Conservation (phyloP, 768 basidiomycete species). For the Myochromella boudieri region DNA sequence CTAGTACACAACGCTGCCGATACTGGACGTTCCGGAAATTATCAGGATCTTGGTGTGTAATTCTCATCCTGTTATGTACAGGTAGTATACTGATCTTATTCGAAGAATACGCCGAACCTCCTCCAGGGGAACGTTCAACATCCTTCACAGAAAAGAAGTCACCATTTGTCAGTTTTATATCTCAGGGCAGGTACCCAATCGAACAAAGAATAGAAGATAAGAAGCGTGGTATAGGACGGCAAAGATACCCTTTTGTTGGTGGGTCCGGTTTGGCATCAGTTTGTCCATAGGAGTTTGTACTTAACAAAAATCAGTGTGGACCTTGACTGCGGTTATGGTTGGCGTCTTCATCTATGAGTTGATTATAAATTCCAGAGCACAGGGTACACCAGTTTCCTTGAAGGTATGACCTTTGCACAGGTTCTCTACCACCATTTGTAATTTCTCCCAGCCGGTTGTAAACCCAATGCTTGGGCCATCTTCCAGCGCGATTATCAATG, state of each 20-base stretch:
- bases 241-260: constrained; percentile 80
- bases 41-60: constrained; percentile 58
- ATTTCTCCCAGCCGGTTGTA: constrained; percentile 59
- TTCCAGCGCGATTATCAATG: constrained; percentile 75
- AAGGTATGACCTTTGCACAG: constrained; percentile 48
- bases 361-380: constrained; percentile 67
- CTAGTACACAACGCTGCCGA: constrained; percentile 49
- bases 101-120: constrained; percentile 67
- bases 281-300: constrained; percentile 10
- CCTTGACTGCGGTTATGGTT: constrained; percentile 64
- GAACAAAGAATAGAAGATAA: constrained; percentile 88
- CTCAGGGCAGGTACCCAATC: constrained; percentile 54
- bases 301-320: constrained; percentile 49
- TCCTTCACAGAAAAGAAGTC: constrained; percentile 38
- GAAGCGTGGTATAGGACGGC: constrained; percentile 80
- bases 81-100: constrained; percentile 2
- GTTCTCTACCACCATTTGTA: not conserved
- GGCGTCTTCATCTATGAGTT: constrained; percentile 84
- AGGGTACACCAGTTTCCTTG: constrained; percentile 84
- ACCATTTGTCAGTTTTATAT: constrained; percentile 42
- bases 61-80: no score
- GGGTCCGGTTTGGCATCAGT: constrained; percentile 15
- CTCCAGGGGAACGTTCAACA: constrained; percentile 23
- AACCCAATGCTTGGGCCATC: constrained; percentile 94
- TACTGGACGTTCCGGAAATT: constrained; percentile 36